Evolutionary conservation across 106 monocot genomes (phyloP).

Genomic region (Allium sativum): DNA sequence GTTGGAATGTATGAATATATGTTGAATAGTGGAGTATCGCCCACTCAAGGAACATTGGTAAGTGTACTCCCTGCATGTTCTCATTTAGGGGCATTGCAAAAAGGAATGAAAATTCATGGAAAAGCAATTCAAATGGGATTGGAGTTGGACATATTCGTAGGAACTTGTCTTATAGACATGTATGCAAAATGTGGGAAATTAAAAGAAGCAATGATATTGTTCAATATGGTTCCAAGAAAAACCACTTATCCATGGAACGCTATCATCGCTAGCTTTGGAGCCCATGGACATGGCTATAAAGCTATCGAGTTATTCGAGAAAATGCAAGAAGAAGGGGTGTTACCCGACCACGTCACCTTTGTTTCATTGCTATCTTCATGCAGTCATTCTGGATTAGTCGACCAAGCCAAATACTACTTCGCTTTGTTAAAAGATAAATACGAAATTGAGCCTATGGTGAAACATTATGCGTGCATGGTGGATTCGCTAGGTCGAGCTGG

Average conservation of each 20-base stretch:
- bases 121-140: conserved; percentile 32
- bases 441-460: conserved; percentile 35
- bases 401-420: conserved; percentile 36
- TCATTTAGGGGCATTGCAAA: conserved; percentile 54
- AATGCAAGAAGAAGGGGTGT: conserved; percentile 47
- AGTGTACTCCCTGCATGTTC: conserved; percentile 62
- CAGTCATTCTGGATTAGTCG: conserved; percentile 59
- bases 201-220: conserved; percentile 41
- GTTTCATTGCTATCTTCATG: conserved; percentile 56
- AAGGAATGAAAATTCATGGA: conserved; percentile 61
- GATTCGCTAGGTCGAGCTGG: conserved; percentile 69
- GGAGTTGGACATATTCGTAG: conserved; percentile 42
- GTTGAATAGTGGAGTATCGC: conserved; percentile 19
- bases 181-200: conserved; percentile 75
- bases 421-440: conserved; percentile 31
- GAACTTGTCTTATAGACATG: conserved; percentile 74
- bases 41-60: conserved; percentile 49
- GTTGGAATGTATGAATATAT: conserved; percentile 42
- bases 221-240: conserved; percentile 29
- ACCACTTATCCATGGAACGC: conserved; percentile 59
- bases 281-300: conserved; percentile 53
- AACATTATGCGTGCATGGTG: conserved; percentile 80
- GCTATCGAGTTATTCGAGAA: conserved; percentile 29
- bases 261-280: conserved; percentile 44
- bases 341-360: conserved; percentile 59